phyloP scores from a whole-genome alignment of 805 yeast genomes.

The Ogataea trehaloabstinens region DNA sequence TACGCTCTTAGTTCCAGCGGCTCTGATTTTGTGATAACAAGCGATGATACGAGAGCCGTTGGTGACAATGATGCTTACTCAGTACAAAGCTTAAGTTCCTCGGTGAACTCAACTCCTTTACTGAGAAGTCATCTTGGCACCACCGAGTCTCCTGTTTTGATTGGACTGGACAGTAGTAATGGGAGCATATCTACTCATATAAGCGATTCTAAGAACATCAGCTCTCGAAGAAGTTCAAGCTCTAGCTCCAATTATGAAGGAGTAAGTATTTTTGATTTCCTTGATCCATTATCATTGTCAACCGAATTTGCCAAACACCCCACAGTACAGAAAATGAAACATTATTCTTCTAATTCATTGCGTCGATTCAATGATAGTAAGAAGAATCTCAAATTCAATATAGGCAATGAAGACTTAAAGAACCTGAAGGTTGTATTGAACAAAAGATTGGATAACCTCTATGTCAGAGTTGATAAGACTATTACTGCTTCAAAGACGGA shows the following conservation, averaged over 20 bases:
- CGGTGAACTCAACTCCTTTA: constrained; percentile 12
- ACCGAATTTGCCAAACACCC: constrained; percentile 23
- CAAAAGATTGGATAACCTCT: constrained; percentile 36
- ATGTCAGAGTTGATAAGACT: constrained; percentile 35
- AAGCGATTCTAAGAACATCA: constrained; percentile 1
- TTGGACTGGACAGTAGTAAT: constrained; percentile 9
- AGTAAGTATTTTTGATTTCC: constrained; percentile 28
- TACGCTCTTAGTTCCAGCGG: no score
- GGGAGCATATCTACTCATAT: neutral
- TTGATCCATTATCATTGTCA: constrained; percentile 29
- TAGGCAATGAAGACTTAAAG: constrained; percentile 27
- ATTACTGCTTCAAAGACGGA: constrained; percentile 56
- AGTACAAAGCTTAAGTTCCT: constrained; percentile 8
- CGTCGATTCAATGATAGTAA: constrained; percentile 25
- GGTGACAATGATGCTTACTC: constrained; percentile 1
- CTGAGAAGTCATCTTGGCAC: neutral
- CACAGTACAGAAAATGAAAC: constrained; percentile 29
- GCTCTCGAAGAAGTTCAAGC: constrained; percentile 13
- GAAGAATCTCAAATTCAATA: constrained; percentile 23
- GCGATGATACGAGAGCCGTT: no score
- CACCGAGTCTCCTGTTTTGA: constrained; percentile 12
- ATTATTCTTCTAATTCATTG: constrained; percentile 22
- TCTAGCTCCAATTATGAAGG: constrained; percentile 25
- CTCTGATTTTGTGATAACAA: no score
- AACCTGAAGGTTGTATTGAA: constrained; percentile 24